Evolutionary conservation across 2,329 filamentous ascomycete genomes (phyloP), one percentile per base, ranked within the genome.

Genomic region (Aspergillus udagawae): DNA sequence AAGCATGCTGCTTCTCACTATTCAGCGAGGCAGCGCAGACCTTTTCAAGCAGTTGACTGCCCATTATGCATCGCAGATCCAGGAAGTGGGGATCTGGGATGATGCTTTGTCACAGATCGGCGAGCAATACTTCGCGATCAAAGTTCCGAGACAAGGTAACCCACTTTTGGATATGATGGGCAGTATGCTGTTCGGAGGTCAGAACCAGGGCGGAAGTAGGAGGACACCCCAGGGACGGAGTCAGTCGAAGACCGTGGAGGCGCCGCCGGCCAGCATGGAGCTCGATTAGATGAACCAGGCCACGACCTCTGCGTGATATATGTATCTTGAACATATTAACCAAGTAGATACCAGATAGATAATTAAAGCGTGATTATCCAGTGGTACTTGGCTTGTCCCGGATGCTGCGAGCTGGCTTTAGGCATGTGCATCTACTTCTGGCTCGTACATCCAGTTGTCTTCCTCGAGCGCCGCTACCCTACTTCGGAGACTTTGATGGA

Each of bases 131-230:
- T 99, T 99, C 77, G 87, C 87, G 38, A 95, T 99, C 72, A 85
- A 87, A 78, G 88, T 92, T 70, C 93, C 92, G 49, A 84, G 89
- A 68, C 91, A 96, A 79, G 89, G 88, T 62, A 97, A 97, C 74
- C 92, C 92, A 3, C 80, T 99, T 74, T 86, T 97, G 76, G 94
- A 99, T 72, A 97, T 99, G 92, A 95, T 99, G 90, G 92, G 92
- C 50, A 92, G 86, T 61, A 85, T 99, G 81, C 90, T 99, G 69
- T 92, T 92, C 51, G 91, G 91, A 6, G 83, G 82, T 27, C 83
- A 82, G 23, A 65, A 63, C 41, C 64, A 74, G 53, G 73, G 75
- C 51, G 70, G 72, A 35, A 72, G 68, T 42, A 70, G 72, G 54
- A 78, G 77, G 32, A 63, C 65, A 50, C 60, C 68, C 28, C 71